These are phyloP conservation scores for Podospora pseudocomata DNA, from an alignment of 495 filamentous ascomycete genomes.

Conservation along the genomic window DNA sequence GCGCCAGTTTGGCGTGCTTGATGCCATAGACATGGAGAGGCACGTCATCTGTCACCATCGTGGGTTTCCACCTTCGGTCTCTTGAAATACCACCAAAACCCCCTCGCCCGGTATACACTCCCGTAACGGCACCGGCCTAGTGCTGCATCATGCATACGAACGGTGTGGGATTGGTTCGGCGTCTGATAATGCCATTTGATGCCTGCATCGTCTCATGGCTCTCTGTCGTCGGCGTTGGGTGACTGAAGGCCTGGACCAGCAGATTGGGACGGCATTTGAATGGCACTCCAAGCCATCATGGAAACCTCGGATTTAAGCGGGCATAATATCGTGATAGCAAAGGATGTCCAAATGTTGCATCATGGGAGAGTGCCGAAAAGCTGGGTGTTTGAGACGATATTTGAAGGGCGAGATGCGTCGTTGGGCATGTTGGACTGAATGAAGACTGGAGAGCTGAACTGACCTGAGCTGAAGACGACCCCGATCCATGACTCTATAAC, in stretches of 20 bases:
- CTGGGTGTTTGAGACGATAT: background rate
- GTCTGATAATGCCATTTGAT: slow-evolving; percentile 10
- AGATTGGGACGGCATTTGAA: background rate
- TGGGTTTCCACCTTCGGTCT: background rate
- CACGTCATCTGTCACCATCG: slow-evolving; percentile 17
- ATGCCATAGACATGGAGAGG: slow-evolving; percentile 20
- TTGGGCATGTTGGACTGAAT: background rate
- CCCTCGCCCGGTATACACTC: background rate
- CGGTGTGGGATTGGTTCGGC: background rate
- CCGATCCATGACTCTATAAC: background rate
- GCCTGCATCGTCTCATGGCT: slow-evolving; percentile 13
- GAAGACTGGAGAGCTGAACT: background rate
- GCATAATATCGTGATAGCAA: background rate
- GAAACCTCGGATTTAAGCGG: background rate
- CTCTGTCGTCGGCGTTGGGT: background rate
- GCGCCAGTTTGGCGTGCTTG: slow-evolving; percentile 16
- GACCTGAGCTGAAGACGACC: background rate
- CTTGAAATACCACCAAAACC: background rate
- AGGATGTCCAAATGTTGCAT: background rate
- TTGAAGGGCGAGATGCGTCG: background rate
- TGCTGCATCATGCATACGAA: background rate
- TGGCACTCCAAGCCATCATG: background rate
- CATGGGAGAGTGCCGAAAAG: background rate
- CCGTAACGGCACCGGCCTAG: slow-evolving; percentile 4
- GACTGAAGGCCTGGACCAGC: background rate